Evolutionary conservation across 495 filamentous ascomycete species (phyloP).

Genomic region (Penicillium parvum): DNA sequence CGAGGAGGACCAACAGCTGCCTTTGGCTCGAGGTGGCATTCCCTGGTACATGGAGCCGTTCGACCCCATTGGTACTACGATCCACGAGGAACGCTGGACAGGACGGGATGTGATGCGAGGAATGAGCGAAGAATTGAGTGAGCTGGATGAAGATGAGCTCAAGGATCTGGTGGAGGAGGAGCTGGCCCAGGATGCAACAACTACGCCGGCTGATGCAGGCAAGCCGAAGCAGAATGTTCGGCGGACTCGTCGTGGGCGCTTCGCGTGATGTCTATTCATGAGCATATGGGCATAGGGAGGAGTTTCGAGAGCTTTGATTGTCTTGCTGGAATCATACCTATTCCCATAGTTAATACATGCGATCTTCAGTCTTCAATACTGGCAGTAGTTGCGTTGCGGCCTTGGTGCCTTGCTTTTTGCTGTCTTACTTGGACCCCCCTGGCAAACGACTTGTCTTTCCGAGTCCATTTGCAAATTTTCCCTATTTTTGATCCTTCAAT

Average conservation of each 20-base stretch:
- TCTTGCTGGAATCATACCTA: neutral
- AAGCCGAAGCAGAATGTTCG: constrained; percentile 24
- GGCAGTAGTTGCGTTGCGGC: neutral
- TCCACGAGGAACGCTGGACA: constrained; percentile 72
- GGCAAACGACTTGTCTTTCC: too few relatives aligned
- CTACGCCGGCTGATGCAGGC: constrained; percentile 7
- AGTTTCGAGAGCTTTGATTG: constrained; percentile 6
- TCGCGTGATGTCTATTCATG: constrained; percentile 19
- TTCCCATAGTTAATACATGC: neutral
- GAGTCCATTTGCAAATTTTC: too few relatives aligned
- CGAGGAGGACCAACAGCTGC: constrained; percentile 49
- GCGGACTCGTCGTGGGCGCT: constrained; percentile 40
- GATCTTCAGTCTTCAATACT: neutral
- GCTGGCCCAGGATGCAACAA: constrained; percentile 19
- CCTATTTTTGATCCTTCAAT: neutral
- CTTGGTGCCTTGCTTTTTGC: constrained; percentile 9
- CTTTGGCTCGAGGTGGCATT: constrained; percentile 67
- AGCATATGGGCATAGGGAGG: constrained; percentile 16
- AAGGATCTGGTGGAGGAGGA: constrained; percentile 55
- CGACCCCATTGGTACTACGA: constrained; percentile 69
- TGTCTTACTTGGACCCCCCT: neutral
- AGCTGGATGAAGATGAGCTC: constrained; percentile 83
- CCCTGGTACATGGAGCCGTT: constrained; percentile 87
- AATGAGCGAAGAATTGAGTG: constrained; percentile 81
- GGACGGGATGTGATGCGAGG: constrained; percentile 69